Conservation (phyloP, 495 filamentous ascomycete genomes). For the Aspergillus panamensis region DNA sequence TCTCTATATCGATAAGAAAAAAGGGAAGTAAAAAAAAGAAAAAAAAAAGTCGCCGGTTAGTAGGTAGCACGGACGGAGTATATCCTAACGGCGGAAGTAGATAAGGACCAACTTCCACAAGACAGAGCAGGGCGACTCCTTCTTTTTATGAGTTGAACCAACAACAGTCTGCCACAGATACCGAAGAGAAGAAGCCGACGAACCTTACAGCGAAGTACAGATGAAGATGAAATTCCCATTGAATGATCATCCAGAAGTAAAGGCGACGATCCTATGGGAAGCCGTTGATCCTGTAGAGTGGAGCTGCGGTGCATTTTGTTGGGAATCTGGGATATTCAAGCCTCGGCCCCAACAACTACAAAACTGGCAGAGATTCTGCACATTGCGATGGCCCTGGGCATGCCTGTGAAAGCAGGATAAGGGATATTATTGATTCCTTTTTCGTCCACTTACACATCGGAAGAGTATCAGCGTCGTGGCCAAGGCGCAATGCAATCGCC, state of each 20-base stretch:
- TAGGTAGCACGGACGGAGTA: too few relatives aligned
- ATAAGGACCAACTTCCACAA: too few relatives aligned
- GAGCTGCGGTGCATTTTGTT: conserved; percentile 26
- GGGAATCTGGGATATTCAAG: conserved; percentile 22
- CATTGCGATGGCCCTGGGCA: neutral
- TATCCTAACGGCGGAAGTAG: too few relatives aligned
- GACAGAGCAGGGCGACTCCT: neutral
- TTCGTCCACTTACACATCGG: too few relatives aligned
- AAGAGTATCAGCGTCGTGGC: too few relatives aligned
- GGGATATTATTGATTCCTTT: too few relatives aligned
- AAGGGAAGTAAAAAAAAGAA: neutral
- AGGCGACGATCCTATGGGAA: neutral
- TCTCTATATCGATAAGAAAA: neutral
- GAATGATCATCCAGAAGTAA: conserved; percentile 6
- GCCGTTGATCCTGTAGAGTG: conserved; percentile 13
- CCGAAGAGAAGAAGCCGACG: neutral
- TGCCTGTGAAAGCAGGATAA: too few relatives aligned
- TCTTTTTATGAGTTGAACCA: neutral
- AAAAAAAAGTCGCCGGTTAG: too few relatives aligned
- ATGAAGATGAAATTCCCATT: neutral
- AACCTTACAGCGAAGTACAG: neutral
- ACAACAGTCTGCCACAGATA: neutral
- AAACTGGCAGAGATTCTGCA: neutral
- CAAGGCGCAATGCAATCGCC: too few relatives aligned
- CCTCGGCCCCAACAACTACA: conserved; percentile 21